Conservation (phyloP, 2,329 filamentous ascomycete species). For the Aspergillus tubingensis region DNA sequence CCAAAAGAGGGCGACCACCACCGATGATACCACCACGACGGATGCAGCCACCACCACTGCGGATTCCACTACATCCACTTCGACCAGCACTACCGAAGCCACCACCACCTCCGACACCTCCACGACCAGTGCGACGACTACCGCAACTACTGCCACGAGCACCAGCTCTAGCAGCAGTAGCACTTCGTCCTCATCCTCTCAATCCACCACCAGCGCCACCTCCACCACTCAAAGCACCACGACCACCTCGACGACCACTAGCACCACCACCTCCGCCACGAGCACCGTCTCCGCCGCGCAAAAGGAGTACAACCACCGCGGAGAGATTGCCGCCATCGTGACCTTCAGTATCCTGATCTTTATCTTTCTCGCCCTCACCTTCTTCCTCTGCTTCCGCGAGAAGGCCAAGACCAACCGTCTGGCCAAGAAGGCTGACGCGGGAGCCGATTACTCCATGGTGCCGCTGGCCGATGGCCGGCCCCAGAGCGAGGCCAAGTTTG, state of each 20-base stretch:
- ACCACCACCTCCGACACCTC: conserved; percentile 2
- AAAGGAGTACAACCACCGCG: conserved; percentile 2
- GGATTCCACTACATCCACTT: background rate
- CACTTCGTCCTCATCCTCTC: conserved; percentile 3
- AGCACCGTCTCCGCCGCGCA: conserved; percentile 1
- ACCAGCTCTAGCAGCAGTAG: background rate
- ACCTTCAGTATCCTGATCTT: conserved; percentile 1
- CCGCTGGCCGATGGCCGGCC: background rate
- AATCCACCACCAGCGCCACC: conserved; percentile 7
- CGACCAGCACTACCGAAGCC: background rate
- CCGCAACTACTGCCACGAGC: background rate
- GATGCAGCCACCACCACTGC: conserved; percentile 1
- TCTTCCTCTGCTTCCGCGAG: background rate
- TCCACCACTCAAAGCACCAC: conserved; percentile 6
- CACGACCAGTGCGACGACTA: background rate
- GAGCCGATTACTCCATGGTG: conserved; percentile 7
- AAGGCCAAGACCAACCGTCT: background rate
- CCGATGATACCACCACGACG: background rate
- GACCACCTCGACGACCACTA: conserved; percentile 5
- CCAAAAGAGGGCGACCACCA: conserved; percentile 6
- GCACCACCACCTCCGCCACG: conserved; percentile 7
- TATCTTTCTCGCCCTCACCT: conserved; percentile 1
- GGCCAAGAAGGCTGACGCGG: background rate
- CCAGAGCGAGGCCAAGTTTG: conserved; percentile 5
- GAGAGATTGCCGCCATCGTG: conserved; percentile 6